Conservation (phyloP, 805 yeast species). For the Cyberlindnera japonica region DNA sequence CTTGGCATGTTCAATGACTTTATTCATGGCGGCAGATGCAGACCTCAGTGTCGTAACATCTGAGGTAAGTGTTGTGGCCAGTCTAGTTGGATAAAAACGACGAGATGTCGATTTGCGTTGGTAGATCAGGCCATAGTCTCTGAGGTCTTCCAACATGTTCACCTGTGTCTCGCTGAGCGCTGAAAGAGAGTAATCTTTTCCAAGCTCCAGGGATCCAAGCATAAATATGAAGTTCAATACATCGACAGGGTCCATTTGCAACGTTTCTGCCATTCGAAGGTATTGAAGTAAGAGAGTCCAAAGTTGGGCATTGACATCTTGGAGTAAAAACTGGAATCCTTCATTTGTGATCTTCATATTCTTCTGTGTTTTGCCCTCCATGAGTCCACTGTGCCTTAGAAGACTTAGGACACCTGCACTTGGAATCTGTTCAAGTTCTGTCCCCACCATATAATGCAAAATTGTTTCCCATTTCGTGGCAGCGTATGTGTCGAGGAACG, state of each 20-base stretch:
- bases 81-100: conserved; percentile 83
- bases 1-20: conserved; percentile 45
- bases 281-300: conserved; percentile 92
- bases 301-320: conserved; percentile 89
- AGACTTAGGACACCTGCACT: conserved; percentile 78
- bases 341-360: conserved; percentile 73
- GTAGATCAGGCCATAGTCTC: conserved; percentile 89
- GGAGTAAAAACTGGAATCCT: conserved; percentile 92
- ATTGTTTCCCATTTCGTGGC: conserved; percentile 91
- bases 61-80: conserved; percentile 86
- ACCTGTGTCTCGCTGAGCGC: conserved; percentile 76
- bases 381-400: conserved; percentile 75
- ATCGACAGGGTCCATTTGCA: conserved; percentile 94
- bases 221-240: conserved; percentile 90
- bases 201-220: conserved; percentile 88
- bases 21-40: conserved; percentile 73
- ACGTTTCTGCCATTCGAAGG: conserved; percentile 74
- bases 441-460: conserved; percentile 96
- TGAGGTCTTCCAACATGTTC: conserved; percentile 81
- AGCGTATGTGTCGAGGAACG: conserved; percentile 74
- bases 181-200: conserved; percentile 73
- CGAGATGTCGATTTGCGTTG: conserved; percentile 53
- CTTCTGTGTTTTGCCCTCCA: conserved; percentile 57
- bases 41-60: conserved; percentile 70
- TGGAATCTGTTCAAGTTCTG: conserved; percentile 66